Conservation (phyloP, 1,284 basidiomycete species). For the Marasmius sp. region DNA sequence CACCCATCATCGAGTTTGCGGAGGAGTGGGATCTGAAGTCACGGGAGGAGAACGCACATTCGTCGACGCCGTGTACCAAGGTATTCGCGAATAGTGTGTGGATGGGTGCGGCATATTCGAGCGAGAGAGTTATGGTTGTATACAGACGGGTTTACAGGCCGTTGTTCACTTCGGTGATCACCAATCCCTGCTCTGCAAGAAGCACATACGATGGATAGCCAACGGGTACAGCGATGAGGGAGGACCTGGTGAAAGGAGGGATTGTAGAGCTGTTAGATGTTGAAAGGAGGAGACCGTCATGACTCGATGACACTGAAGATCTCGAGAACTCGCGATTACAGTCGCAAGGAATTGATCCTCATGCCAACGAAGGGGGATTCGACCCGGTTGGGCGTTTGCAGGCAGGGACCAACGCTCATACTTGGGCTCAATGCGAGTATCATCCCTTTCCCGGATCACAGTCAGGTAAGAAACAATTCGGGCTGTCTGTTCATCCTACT, state of each 20-base stretch:
- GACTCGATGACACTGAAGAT: slow-evolving; percentile 96
- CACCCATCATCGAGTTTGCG: slow-evolving; percentile 97
- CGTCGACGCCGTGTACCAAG: slow-evolving; percentile 85
- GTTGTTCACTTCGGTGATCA: slow-evolving; percentile 93
- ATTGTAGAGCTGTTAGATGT: slow-evolving; percentile 96
- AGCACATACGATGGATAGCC: slow-evolving; percentile 79
- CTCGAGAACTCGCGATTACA: too few relatives aligned
- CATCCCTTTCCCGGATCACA: slow-evolving; percentile 99
- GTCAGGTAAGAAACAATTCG: slow-evolving; percentile 91
- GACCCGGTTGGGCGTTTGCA: slow-evolving; percentile 90
- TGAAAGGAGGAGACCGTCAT: slow-evolving; percentile 97
- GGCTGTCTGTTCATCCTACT: too few relatives aligned
- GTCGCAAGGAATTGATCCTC: too few relatives aligned
- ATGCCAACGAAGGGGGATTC: too few relatives aligned
- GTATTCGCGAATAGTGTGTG: slow-evolving; percentile 99
- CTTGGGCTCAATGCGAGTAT: too few relatives aligned
- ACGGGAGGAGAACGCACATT: slow-evolving; percentile 87
- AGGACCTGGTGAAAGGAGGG: slow-evolving; percentile 80
- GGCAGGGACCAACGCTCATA: too few relatives aligned
- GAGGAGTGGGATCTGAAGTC: slow-evolving; percentile 98
- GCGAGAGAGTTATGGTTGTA: slow-evolving; percentile 92
- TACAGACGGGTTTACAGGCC: slow-evolving; percentile 98
- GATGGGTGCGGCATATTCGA: slow-evolving; percentile 98
- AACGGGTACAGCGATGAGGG: slow-evolving; percentile 53
- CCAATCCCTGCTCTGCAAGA: slow-evolving; percentile 80